Evolutionary conservation across 345 rosid species (phyloP).

Genomic region (Diplotaxis tenuifolia): DNA sequence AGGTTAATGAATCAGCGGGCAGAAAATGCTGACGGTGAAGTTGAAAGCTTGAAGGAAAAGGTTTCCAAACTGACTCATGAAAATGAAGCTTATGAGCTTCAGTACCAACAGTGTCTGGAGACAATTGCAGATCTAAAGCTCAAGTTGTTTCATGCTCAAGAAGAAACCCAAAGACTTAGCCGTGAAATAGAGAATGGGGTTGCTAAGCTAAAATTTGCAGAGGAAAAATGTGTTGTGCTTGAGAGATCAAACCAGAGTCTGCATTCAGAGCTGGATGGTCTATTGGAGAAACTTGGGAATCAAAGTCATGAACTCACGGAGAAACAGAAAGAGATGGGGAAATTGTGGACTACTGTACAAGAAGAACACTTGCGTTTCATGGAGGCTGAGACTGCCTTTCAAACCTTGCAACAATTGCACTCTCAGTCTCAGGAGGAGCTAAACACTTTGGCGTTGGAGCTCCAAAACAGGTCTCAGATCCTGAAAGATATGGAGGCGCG

Average conservation of each 20-base stretch:
- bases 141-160: constrained; percentile 55
- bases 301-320: constrained; percentile 77
- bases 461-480: constrained; percentile 56
- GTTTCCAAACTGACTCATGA: constrained; percentile 57
- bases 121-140: constrained; percentile 64
- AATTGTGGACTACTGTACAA: constrained; percentile 79
- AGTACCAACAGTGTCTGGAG: constrained; percentile 73
- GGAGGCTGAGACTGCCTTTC: constrained; percentile 99
- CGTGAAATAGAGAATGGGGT: constrained; percentile 63
- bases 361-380: constrained; percentile 80
- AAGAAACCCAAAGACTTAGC: constrained; percentile 69
- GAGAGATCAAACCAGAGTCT: constrained; percentile 77
- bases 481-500: constrained; percentile 65
- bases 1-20: constrained; percentile 49
- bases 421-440: constrained; percentile 96
- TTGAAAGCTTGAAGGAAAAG: constrained; percentile 62
- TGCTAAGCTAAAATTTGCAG: constrained; percentile 68
- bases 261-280: constrained; percentile 65
- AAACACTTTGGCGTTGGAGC: constrained; percentile 61
- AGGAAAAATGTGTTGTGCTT: constrained; percentile 72
- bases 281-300: constrained; percentile 54
- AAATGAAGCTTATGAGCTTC: constrained; percentile 63
- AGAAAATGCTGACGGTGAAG: constrained; percentile 66
- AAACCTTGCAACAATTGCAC: constrained; percentile 88
- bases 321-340: constrained; percentile 85